Evolutionary conservation across 1,284 basidiomycete species (phyloP), one percentile per base, ranked within the genome.

Genomic region (Neotropicomus parvogracilis): DNA sequence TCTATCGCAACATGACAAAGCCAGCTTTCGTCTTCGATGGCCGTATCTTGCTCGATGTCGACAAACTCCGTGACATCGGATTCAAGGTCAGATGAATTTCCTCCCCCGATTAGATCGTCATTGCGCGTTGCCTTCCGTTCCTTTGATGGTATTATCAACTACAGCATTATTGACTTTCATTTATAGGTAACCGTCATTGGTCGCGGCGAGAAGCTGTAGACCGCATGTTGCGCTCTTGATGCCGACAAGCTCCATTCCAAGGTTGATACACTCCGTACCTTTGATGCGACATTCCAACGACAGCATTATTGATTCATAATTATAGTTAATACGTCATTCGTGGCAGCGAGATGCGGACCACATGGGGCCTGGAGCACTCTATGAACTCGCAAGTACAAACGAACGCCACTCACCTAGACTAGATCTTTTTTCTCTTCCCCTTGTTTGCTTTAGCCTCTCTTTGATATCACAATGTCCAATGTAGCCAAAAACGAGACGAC

Each of bases 1-100:
- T 98, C 36, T 97, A 98, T 74, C 69, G 74, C 50, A 74, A 78
- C 62, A 97, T 98, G 91, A 89, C 88, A 66, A 97, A 98, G 78
- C 95, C 95, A 29, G 92, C 92, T 10, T 95, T 95, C 65, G 78
- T 97, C 56, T 98, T 98, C 63, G 95, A 99, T 63, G 94, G 93
- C 4, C 79, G 94, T 33, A 75, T 91, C 50, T 74, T 98, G 60
- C 77, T 97, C 46, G 88, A 98, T 66, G 83, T 82, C 12, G 81
- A 84, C 48, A 79, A 79, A 66, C 77, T 99, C 54, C 80, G 81
- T 59, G 69, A 81, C 65, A 95, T 98, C 62, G 95, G 95, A 38
- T 99, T 98, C 83, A 89, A 86, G 72, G 95, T 95, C 12, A 35
- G 79, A 70, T 44, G 36, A 41, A 11, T 21, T 17, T 29, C 26